Evolutionary conservation across 768 basidiomycete genomes (phyloP).

Genomic region (Suillus occidentalis): DNA sequence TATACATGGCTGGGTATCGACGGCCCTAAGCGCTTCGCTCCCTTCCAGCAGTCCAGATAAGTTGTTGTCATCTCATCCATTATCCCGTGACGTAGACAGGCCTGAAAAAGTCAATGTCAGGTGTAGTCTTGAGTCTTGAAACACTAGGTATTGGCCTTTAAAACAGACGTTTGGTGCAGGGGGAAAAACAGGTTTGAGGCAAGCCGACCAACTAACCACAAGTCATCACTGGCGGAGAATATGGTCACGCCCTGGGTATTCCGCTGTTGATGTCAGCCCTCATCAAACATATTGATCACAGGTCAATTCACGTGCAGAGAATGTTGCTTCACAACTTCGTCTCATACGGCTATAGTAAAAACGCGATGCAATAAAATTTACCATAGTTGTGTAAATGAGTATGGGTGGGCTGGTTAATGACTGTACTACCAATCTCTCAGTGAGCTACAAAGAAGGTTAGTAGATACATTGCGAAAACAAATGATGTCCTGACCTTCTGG

Average conservation of each 20-base stretch:
- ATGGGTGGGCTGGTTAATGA: not conserved
- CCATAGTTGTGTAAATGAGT: not conserved
- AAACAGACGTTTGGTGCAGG: not conserved
- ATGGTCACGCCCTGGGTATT: not conserved
- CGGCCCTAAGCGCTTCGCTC: not conserved
- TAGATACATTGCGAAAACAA: constrained; percentile 13
- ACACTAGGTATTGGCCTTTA: not conserved
- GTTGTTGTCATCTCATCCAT: not conserved
- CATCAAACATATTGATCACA: not conserved
- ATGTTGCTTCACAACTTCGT: not conserved
- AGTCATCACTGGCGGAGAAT: not conserved
- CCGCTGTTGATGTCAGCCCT: not conserved
- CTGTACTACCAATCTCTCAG: constrained; percentile 30
- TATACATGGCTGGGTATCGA: too few relatives aligned
- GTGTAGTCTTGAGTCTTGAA: not conserved
- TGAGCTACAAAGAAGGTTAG: constrained; percentile 41
- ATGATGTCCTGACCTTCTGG: constrained; percentile 64
- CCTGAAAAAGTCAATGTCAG: not conserved
- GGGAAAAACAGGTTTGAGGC: not conserved
- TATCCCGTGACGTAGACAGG: not conserved
- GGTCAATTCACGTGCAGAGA: not conserved
- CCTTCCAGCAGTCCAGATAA: not conserved
- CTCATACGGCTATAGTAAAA: not conserved
- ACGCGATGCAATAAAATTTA: not conserved
- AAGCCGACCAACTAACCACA: not conserved